Evolutionary conservation across 2,329 filamentous ascomycete species (phyloP).

Genomic region (Trichoderma polysporum): DNA sequence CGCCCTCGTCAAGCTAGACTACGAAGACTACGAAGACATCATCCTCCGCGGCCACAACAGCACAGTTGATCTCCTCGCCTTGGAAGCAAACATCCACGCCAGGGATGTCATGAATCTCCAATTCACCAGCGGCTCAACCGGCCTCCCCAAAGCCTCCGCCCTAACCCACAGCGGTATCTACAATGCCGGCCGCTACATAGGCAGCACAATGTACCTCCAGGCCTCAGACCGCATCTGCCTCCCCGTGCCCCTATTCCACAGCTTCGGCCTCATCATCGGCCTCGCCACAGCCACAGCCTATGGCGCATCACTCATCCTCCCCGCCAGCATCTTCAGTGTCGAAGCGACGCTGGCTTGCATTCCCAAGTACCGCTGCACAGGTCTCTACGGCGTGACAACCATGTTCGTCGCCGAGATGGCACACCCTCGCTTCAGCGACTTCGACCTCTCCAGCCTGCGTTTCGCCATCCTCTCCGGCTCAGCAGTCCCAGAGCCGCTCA

Average conservation of each 20-base stretch:
- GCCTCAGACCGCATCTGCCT: neutral
- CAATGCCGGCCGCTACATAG: slow-evolving; percentile 6
- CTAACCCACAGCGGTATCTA: slow-evolving; percentile 14
- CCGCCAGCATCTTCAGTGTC: neutral
- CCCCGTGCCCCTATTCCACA: slow-evolving; percentile 4
- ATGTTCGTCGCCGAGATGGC: slow-evolving; percentile 17
- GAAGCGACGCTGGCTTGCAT: neutral
- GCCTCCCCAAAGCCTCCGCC: neutral
- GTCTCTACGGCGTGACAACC: slow-evolving; percentile 6
- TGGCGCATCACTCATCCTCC: slow-evolving; percentile 2
- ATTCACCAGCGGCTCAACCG: slow-evolving; percentile 10
- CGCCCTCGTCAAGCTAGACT: neutral
- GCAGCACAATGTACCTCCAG: slow-evolving; percentile 7
- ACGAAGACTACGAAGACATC: neutral
- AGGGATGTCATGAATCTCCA: slow-evolving; percentile 6
- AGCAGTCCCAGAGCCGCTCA: neutral
- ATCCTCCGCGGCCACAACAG: neutral
- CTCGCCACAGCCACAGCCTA: neutral
- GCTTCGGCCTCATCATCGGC: slow-evolving; percentile 10
- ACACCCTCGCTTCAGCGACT: neutral
- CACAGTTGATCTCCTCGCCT: neutral
- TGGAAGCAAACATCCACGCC: slow-evolving; percentile 3
- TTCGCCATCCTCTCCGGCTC: neutral
- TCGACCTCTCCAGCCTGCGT: neutral
- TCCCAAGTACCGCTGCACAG: neutral